Conservation (phyloP, 1,139 yeast species). For the Saccharomyces hybrid region DNA sequence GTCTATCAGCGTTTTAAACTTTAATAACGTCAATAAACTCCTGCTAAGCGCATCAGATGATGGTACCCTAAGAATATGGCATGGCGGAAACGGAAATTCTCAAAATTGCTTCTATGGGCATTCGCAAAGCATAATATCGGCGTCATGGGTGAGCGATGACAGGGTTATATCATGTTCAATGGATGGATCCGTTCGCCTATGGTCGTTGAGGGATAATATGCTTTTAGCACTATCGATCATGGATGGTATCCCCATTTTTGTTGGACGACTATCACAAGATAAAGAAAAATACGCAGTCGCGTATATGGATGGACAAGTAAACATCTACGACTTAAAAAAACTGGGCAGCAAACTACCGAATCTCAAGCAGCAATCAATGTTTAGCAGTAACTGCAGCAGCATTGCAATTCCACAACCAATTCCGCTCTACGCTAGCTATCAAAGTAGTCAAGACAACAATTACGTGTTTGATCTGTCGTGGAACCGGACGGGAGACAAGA, state of each 20-base stretch:
- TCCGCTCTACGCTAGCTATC: background rate
- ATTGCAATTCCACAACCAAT: background rate
- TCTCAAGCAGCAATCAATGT: slow-evolving; percentile 4
- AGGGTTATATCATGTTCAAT: slow-evolving; percentile 46
- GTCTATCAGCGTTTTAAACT: slow-evolving; percentile 49
- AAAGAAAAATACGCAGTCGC: slow-evolving; percentile 49
- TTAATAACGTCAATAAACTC: slow-evolving; percentile 44
- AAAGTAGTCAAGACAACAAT: slow-evolving; percentile 7
- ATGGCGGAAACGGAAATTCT: slow-evolving; percentile 47
- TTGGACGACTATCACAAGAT: slow-evolving; percentile 47
- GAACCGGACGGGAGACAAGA: slow-evolving; percentile 9
- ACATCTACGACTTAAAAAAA: slow-evolving; percentile 43
- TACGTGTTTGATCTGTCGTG: slow-evolving; percentile 15
- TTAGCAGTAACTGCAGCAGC: background rate
- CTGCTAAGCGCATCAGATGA: slow-evolving; percentile 78
- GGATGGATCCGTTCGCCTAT: slow-evolving; percentile 63
- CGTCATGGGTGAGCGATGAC: slow-evolving; percentile 44
- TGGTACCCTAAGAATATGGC: slow-evolving; percentile 64
- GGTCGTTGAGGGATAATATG: slow-evolving; percentile 50
- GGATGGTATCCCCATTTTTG: slow-evolving; percentile 47
- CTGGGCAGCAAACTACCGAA: slow-evolving; percentile 20
- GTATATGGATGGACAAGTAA: slow-evolving; percentile 46
- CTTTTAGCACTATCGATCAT: slow-evolving; percentile 35
- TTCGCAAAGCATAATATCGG: slow-evolving; percentile 47
- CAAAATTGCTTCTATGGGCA: slow-evolving; percentile 42